Evolutionary conservation across 192 early-diverging fungal species (phyloP).

Genomic region (Coemansia javaensis): DNA sequence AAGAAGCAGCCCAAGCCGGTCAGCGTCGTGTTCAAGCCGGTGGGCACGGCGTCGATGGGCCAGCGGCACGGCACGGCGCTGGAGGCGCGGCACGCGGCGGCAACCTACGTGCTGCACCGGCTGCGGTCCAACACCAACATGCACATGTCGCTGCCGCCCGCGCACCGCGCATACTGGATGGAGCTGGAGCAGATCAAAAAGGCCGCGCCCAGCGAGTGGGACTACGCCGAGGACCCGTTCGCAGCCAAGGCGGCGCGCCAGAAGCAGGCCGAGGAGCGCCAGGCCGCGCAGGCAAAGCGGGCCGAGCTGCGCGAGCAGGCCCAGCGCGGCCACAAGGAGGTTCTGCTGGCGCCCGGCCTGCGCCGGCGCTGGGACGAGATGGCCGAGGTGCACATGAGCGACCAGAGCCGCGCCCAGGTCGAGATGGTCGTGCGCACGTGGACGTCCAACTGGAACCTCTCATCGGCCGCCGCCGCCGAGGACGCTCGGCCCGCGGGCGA

Average conservation of each 20-base stretch:
- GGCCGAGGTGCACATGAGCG: conserved; percentile 66
- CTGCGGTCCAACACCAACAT: conserved; percentile 65
- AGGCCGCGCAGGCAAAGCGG: conserved; percentile 3
- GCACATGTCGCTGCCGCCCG: conserved; percentile 69
- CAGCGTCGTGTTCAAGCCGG: conserved; percentile 8
- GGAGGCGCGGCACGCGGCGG: conserved; percentile 64
- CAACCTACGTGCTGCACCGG: conserved; percentile 76
- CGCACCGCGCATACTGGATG: conserved; percentile 68
- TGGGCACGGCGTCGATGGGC: not conserved
- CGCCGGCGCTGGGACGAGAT: conserved; percentile 34
- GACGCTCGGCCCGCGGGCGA: not conserved
- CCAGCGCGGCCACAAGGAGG: conserved; percentile 34
- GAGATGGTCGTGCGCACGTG: conserved; percentile 64
- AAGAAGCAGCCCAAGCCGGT: conserved; percentile 38
- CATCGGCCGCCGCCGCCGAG: not conserved
- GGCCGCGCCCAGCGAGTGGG: conserved; percentile 33
- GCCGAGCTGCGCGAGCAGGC: conserved; percentile 41
- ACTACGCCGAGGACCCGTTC: conserved; percentile 79
- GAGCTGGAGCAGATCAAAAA: conserved; percentile 56
- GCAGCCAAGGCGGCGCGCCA: conserved; percentile 51
- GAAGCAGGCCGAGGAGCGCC: conserved; percentile 15
- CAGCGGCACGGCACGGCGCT: conserved; percentile 17
- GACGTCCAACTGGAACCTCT: conserved; percentile 20
- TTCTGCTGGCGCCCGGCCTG: conserved; percentile 10
- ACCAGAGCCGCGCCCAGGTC: conserved; percentile 52